Percentiles rank a stretch among this genome's conserved stretches.
phyloP scores from a whole-genome alignment of 2,329 filamentous ascomycete genomes.

The Pyrenochaeta sp. region DNA sequence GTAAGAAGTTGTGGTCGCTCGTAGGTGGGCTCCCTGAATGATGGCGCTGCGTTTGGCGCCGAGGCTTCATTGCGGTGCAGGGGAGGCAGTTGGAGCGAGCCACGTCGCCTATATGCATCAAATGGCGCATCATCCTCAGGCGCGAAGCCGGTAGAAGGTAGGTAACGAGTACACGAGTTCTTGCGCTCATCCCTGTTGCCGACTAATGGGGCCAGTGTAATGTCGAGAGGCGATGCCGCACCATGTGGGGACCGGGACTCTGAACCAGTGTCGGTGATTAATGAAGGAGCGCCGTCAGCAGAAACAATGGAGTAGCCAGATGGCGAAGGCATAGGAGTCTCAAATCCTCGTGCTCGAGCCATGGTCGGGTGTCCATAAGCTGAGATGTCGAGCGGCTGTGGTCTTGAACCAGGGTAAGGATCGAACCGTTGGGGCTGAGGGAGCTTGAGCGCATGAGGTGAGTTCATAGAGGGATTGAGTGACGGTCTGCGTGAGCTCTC shows the following conservation, averaged over 20 bases:
- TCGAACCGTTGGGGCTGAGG: constrained; percentile 45
- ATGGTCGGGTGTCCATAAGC: constrained; percentile 30
- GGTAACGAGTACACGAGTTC: constrained; percentile 46
- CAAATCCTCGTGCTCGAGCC: constrained; percentile 48
- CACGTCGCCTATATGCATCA: constrained; percentile 37
- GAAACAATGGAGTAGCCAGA: constrained; percentile 70
- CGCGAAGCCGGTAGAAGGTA: constrained; percentile 50
- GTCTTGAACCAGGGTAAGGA: constrained; percentile 41
- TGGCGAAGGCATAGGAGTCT: constrained; percentile 71
- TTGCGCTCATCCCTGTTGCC: constrained; percentile 48
- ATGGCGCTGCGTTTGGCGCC: constrained; percentile 13
- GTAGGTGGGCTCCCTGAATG: constrained; percentile 36
- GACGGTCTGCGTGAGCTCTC: constrained; percentile 40
- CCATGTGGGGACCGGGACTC: constrained; percentile 57
- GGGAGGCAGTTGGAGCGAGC: constrained; percentile 46
- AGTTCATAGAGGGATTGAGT: constrained; percentile 34
- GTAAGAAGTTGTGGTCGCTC: constrained; percentile 43
- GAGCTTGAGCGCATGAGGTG: constrained; percentile 41
- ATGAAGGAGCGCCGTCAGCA: constrained; percentile 70
- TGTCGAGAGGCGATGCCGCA: constrained; percentile 57
- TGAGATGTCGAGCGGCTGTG: constrained; percentile 42
- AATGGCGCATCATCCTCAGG: constrained; percentile 43
- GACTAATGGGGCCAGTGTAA: constrained; percentile 48
- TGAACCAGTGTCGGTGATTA: constrained; percentile 71
- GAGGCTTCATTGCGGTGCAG: constrained; percentile 32